These are phyloP conservation scores for Cytospora piceae DNA, from an alignment of 2,329 filamentous ascomycete species.

Conservation along the genomic window DNA sequence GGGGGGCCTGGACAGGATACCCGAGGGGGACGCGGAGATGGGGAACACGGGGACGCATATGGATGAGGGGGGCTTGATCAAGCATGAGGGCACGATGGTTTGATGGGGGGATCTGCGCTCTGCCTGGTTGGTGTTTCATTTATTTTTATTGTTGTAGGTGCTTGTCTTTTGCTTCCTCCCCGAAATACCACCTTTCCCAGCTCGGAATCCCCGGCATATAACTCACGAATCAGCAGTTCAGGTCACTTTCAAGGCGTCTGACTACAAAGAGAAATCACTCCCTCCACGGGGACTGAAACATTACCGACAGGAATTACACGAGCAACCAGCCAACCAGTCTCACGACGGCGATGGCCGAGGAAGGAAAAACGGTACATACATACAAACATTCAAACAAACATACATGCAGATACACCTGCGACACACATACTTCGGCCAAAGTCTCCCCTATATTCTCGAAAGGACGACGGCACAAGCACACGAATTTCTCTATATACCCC, in stretches of 20 bases:
- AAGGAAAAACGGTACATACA: not conserved
- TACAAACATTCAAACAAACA: not conserved
- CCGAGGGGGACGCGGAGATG: slow-evolving; percentile 60
- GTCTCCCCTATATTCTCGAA: not conserved
- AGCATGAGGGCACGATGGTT: slow-evolving; percentile 43
- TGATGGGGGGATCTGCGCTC: slow-evolving; percentile 23
- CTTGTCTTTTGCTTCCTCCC: not conserved
- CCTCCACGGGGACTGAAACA: slow-evolving; percentile 26
- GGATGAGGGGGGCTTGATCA: slow-evolving; percentile 35
- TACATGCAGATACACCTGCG: not conserved
- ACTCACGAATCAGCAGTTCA: slow-evolving; percentile 13
- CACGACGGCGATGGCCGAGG: not conserved
- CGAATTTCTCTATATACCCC: slow-evolving; percentile 24
- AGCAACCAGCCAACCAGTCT: not conserved
- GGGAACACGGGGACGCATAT: slow-evolving; percentile 40
- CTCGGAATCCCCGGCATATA: not conserved
- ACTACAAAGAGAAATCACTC: slow-evolving; percentile 25
- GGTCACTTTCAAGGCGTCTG: slow-evolving; percentile 21
- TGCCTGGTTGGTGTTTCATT: not conserved
- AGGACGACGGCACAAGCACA: not conserved
- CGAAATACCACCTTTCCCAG: not conserved
- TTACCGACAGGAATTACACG: slow-evolving; percentile 8
- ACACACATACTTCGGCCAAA: not conserved
- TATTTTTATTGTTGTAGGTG: slow-evolving; percentile 16
- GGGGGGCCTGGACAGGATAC: slow-evolving; percentile 58